phyloP scores from a whole-genome alignment of 352 stramenopile species.

The Peronosclerospora sorghi region DNA sequence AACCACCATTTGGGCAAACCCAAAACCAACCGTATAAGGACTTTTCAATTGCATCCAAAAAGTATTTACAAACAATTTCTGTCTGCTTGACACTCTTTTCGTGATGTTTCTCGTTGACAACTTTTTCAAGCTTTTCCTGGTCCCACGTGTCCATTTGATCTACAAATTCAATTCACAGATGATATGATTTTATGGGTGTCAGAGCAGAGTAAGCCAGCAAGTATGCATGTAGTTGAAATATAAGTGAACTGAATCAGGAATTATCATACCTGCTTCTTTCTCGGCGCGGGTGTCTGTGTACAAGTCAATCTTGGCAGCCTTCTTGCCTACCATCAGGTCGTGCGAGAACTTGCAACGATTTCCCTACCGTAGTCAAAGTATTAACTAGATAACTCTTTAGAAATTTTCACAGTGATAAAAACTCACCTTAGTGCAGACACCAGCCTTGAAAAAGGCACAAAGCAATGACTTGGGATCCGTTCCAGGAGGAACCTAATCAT shows the following conservation, averaged over 20 bases:
- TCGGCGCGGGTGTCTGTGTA: conserved; percentile 75
- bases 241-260: not conserved
- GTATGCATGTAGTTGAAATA: not conserved
- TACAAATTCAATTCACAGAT: conserved; percentile 5
- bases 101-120: conserved; percentile 78
- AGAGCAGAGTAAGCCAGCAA: not conserved
- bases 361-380: conserved; percentile 24
- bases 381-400: too few relatives aligned
- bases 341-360: conserved; percentile 85
- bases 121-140: conserved; percentile 80
- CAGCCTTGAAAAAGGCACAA: conserved; percentile 85
- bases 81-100: conserved; percentile 73
- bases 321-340: conserved; percentile 82
- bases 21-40: conserved; percentile 87
- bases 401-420: too few relatives aligned
- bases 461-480: conserved; percentile 84
- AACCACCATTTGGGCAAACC: conserved; percentile 79
- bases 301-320: conserved; percentile 83
- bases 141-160: conserved; percentile 84
- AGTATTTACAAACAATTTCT: conserved; percentile 86
- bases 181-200: too few relatives aligned
- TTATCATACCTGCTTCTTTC: conserved; percentile 33
- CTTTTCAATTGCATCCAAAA: conserved; percentile 86
- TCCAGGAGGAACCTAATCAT: conserved; percentile 63
- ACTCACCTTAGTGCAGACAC: conserved; percentile 73